A percentile compares a stretch with the other conserved stretches of the same genome.
Evolutionary conservation across 345 rosid species (phyloP).

Genomic region (Draba incana): DNA sequence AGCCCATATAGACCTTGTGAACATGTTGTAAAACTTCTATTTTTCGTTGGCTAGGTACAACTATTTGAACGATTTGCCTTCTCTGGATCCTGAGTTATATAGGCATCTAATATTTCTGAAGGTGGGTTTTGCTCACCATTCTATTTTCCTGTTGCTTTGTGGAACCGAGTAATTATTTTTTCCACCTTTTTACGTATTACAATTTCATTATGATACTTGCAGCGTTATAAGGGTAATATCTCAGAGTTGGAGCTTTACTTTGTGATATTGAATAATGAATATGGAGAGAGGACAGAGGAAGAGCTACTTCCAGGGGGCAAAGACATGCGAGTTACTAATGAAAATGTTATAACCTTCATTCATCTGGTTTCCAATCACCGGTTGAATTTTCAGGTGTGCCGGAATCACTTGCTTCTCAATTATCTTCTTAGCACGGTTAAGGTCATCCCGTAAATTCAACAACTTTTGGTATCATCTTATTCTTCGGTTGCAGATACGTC

Average conservation of each 20-base stretch:
- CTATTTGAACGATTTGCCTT: conserved; percentile 94
- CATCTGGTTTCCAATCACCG: conserved; percentile 99
- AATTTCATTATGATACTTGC: conserved; percentile 34
- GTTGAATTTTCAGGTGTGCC: conserved; percentile 76
- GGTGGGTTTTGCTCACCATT: conserved; percentile 49
- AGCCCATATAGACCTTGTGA: conserved; percentile 14
- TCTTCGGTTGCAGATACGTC: conserved; percentile 70
- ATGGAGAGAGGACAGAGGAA: conserved; percentile 95
- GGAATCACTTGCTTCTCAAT: conserved; percentile 24
- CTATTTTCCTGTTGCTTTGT: conserved; percentile 23
- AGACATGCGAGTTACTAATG: conserved; percentile 79
- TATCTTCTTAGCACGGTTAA: conserved; percentile 10
- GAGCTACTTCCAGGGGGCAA: conserved; percentile 91
- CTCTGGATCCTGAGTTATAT: conserved; percentile 93
- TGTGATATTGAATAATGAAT: conserved; percentile 92
- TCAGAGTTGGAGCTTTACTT: conserved; percentile 88
- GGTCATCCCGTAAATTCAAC: conserved; percentile 20
- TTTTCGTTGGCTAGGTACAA: conserved; percentile 64
- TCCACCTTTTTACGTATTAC: conserved; percentile 14
- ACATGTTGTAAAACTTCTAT: conserved; percentile 22
- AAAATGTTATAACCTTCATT: conserved; percentile 84
- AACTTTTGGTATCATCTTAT: conserved; percentile 25
- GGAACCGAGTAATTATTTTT: conserved; percentile 11
- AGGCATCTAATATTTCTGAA: conserved; percentile 96
- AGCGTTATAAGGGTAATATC: conserved; percentile 87